phyloP scores from a whole-genome alignment of 2,329 filamentous ascomycete species.

The Ophiostoma himal-ulmi region DNA sequence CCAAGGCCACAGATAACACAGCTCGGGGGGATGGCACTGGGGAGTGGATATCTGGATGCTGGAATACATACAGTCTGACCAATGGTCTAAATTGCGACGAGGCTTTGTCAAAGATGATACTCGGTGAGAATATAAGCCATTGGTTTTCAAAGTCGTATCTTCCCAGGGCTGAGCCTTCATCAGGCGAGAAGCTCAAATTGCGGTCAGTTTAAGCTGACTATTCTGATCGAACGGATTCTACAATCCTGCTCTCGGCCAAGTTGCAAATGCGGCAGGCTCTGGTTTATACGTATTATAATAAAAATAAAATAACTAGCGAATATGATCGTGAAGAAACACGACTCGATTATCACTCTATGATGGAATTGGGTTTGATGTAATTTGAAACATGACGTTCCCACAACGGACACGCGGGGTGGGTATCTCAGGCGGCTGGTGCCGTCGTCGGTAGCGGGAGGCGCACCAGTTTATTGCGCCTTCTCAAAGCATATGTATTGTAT shows the following conservation, averaged over 20 bases:
- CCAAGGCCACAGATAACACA: too few relatives aligned
- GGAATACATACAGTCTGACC: not conserved
- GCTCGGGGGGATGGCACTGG: not conserved
- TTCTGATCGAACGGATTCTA: not conserved
- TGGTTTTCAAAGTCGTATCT: not conserved
- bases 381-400: not conserved
- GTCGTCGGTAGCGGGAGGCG: not conserved
- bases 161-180: not conserved
- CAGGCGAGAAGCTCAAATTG: not conserved
- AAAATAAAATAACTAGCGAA: too few relatives aligned
- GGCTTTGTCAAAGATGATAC: not conserved
- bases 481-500: not conserved
- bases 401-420: not conserved
- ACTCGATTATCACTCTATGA: too few relatives aligned
- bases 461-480: not conserved
- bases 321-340: too few relatives aligned
- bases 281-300: too few relatives aligned
- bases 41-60: not conserved
- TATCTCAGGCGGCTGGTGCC: not conserved
- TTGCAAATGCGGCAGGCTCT: too few relatives aligned
- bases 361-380: not conserved
- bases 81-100: not conserved
- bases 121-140: not conserved
- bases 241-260: too few relatives aligned
- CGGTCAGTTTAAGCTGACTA: not conserved